A percentile compares a stretch with the other conserved stretches of the same genome.
Evolutionary conservation across 805 yeast species (phyloP).

Genomic region (Starmerella apicola): DNA sequence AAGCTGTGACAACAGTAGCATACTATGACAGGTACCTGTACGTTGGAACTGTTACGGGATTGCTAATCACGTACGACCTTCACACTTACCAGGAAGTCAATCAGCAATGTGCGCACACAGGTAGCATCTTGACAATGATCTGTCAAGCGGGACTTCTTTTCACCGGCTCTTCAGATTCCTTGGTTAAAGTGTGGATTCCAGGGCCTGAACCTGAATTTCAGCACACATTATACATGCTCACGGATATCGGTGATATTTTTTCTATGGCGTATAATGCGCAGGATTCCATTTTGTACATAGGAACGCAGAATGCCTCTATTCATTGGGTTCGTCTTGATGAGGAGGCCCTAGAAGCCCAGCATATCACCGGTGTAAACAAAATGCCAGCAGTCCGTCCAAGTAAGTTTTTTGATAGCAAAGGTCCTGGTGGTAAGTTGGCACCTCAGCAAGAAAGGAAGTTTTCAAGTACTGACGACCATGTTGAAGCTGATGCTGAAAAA

Average conservation of each 20-base stretch:
- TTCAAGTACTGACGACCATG: not conserved
- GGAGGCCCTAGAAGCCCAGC: conserved; percentile 5
- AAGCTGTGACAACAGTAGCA: conserved; percentile 55
- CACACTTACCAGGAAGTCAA: conserved; percentile 45
- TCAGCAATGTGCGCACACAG: conserved; percentile 49
- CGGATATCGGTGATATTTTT: conserved; percentile 90
- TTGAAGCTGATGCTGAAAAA: conserved; percentile 5
- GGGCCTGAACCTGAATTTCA: conserved; percentile 24
- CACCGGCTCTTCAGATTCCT: conserved; percentile 82
- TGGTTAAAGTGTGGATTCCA: conserved; percentile 66
- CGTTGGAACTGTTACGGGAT: conserved; percentile 86
- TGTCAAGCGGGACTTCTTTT: conserved; percentile 44
- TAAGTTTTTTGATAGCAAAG: conserved; percentile 78
- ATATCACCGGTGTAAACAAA: conserved; percentile 8
- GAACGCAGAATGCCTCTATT: conserved; percentile 85
- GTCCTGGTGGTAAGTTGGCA: conserved; percentile 54
- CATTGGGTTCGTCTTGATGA: conserved; percentile 48
- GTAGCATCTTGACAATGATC: conserved; percentile 59
- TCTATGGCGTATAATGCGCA: conserved; percentile 58
- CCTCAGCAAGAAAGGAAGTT: conserved; percentile 24
- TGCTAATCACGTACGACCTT: conserved; percentile 58
- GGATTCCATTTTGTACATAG: conserved; percentile 56
- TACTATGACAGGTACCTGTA: conserved; percentile 33
- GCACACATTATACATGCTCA: conserved; percentile 67
- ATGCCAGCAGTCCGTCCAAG: conserved; percentile 50